Percentiles rank a stretch among this genome's conserved stretches.
These are phyloP conservation scores for Leptographium lundbergii DNA, from an alignment of 2,329 filamentous ascomycete genomes.

Conservation along the genomic window DNA sequence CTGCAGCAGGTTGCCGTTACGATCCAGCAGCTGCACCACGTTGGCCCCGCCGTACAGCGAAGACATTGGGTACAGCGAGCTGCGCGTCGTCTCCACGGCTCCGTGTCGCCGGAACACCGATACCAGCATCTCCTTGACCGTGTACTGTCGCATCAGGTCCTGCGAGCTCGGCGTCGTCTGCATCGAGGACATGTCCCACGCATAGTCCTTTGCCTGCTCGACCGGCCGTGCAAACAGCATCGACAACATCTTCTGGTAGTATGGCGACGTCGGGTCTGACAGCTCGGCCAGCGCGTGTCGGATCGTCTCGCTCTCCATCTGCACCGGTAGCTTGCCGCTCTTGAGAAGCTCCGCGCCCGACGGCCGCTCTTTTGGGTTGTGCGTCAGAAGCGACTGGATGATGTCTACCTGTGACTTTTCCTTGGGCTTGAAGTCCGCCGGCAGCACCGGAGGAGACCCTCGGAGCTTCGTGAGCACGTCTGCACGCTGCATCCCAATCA, in stretches of 20 bases:
- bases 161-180: conserved; percentile 30
- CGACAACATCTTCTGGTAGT: conserved; percentile 82
- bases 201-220: conserved; percentile 68
- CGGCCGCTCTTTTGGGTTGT: conserved; percentile 71
- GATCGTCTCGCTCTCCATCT: conserved; percentile 87
- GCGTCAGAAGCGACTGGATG: conserved; percentile 65
- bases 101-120: conserved; percentile 81
- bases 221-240: conserved; percentile 67
- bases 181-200: conserved; percentile 57
- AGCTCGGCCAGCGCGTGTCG: conserved; percentile 70
- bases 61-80: conserved; percentile 69
- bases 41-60: conserved; percentile 60
- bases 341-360: conserved; percentile 71
- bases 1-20: conserved; percentile 77
- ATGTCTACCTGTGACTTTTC: conserved; percentile 68
- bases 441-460: conserved; percentile 54
- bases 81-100: conserved; percentile 67
- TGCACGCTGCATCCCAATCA: conserved; percentile 51
- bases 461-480: conserved; percentile 56
- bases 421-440: conserved; percentile 55
- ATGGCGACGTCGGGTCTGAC: conserved; percentile 70
- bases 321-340: conserved; percentile 75
- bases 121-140: conserved; percentile 62
- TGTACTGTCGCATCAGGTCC: conserved; percentile 56
- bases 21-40: conserved; percentile 68